Base-by-base conservation (phyloP, 495 filamentous ascomycete species). In the Lophiostoma macrostomum region DNA sequence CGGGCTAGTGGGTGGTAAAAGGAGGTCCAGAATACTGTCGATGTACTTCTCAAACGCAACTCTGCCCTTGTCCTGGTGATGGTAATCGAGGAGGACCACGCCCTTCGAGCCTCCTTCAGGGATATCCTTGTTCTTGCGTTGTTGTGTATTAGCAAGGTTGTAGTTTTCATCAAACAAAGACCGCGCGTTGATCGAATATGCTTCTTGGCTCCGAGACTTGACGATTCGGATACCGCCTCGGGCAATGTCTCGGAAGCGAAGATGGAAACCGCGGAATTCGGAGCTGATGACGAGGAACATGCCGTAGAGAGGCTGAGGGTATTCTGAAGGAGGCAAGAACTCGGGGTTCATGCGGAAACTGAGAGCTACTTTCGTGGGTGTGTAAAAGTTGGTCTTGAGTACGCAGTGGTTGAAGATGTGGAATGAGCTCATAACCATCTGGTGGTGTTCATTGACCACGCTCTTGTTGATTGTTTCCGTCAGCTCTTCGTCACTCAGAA, bases 61-160 rank as follows among this genome's bases (percentile, higher is more conserved):
- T 34, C 76, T 78, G 16, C 81, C 84, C 73, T 91, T 94, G 72
- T 96, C 89, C 69, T 98, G 93, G 69, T 96, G 90, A 58, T 88
- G 80, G 28, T 88, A 82, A 71, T 97, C 91, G 24, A 98, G 80
- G 25, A 98, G 83, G 48, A 98, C 91, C 41, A 98, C 93, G 71
- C 93, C 93, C 75, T 98, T 98, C 45, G 91, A 93, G 50, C 93
- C 93, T 45, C 93, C 93, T 76, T 98, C 93, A n/a, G 93, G 93
- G 34, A 98, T 98, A 64, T 98, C 93, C 75, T 98, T 98, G 77
- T 98, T 98, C 81, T 98, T 98, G 64, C 94, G 88, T 75, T 97
- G 94, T 71, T 98, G 93, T 0, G 93, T 98, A 70, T 93, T 97
- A 55, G 93, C 93, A 54, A 98, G 81, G 53, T 91, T 91, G 71